These are phyloP conservation scores for Apiospora phragmitis DNA, from an alignment of 2,329 filamentous ascomycete genomes.

Conservation along the genomic window DNA sequence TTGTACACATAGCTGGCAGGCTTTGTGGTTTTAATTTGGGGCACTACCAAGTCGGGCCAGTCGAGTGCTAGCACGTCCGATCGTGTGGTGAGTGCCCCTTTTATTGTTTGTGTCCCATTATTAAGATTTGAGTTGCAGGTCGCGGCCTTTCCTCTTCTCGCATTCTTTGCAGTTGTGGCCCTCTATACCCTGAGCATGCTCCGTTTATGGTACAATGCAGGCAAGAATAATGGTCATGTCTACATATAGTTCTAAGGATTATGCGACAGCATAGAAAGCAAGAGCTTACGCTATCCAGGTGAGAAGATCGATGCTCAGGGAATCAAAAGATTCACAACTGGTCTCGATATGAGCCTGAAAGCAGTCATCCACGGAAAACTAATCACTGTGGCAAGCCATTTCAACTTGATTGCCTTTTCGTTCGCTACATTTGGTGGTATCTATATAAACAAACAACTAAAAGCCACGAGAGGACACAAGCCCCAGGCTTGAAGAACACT, in stretches of 20 bases:
- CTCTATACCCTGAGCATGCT: neutral
- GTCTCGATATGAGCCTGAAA: neutral
- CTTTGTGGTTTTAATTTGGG: neutral
- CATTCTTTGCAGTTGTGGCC: neutral
- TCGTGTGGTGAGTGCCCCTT: neutral
- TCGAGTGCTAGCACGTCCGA: neutral
- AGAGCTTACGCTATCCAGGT: neutral
- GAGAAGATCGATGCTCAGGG: neutral
- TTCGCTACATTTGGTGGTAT: neutral
- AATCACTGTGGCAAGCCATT: neutral
- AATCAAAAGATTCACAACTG: neutral
- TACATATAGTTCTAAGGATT: neutral
- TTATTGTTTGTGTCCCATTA: neutral
- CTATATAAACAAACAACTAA: neutral
- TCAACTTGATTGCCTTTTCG: neutral
- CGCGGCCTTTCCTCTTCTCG: neutral
- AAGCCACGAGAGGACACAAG: neutral
- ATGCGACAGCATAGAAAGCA: neutral
- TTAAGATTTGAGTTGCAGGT: neutral
- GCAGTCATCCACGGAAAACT: neutral
- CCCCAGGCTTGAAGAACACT: neutral
- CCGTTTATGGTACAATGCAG: neutral
- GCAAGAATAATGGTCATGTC: neutral
- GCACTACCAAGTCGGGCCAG: neutral
- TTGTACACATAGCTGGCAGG: neutral